phyloP scores from a whole-genome alignment of 352 stramenopile species.

The Phytophthora colocasiae region DNA sequence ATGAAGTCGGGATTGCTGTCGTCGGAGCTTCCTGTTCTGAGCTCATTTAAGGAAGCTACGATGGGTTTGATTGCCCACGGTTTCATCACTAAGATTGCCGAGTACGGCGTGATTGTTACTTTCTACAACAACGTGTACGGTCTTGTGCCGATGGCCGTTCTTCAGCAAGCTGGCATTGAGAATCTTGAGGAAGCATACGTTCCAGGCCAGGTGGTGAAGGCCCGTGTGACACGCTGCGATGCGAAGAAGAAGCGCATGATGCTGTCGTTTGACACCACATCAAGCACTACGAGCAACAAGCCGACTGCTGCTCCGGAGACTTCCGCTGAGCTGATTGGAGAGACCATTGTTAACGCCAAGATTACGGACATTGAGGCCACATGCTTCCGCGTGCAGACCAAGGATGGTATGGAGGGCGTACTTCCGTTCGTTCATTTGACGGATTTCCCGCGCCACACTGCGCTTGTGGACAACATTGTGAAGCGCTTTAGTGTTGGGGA shows the following conservation, averaged over 20 bases:
- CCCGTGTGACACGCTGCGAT: constrained; percentile 79
- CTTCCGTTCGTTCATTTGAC: constrained; percentile 87
- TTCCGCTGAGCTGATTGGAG: constrained; percentile 52
- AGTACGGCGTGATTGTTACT: constrained; percentile 93
- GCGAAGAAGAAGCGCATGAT: constrained; percentile 83
- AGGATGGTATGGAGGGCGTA: constrained; percentile 73
- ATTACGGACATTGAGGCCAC: constrained; percentile 71
- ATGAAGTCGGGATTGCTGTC: constrained; percentile 88
- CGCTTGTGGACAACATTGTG: constrained; percentile 77
- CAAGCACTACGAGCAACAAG: constrained; percentile 21
- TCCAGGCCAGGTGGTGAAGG: constrained; percentile 88
- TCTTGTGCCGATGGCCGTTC: constrained; percentile 85
- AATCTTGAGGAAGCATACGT: constrained; percentile 89
- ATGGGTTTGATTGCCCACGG: constrained; percentile 83
- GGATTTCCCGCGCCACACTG: constrained; percentile 82
- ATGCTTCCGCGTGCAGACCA: constrained; percentile 79
- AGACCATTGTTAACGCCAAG: constrained; percentile 66
- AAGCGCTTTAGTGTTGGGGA: constrained; percentile 59
- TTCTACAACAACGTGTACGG: constrained; percentile 98
- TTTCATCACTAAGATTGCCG: constrained; percentile 95
- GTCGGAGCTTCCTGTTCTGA: constrained; percentile 81
- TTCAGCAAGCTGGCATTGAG: constrained; percentile 84
- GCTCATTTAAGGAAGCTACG: constrained; percentile 75
- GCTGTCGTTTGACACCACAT: constrained; percentile 83
- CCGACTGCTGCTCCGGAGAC: constrained; percentile 28